These are phyloP conservation scores for Amyloporia xantha DNA, from an alignment of 768 basidiomycete species.

Conservation along the genomic window DNA sequence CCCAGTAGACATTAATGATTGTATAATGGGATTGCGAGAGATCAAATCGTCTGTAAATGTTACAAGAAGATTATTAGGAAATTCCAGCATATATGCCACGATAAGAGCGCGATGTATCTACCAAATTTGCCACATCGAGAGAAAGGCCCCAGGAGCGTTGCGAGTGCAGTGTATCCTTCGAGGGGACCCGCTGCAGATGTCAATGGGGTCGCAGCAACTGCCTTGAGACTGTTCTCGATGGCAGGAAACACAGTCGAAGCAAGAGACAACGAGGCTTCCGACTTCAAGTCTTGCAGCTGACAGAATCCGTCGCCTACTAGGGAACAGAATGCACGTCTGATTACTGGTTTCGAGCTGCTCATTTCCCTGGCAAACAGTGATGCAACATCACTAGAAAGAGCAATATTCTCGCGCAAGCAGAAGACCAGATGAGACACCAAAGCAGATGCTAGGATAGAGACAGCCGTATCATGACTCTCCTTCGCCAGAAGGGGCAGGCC, in stretches of 20 bases:
- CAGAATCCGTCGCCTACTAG: constrained; percentile 59
- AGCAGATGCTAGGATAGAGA: constrained; percentile 44
- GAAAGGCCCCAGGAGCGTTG: constrained; percentile 61
- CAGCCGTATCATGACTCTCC: constrained; percentile 71
- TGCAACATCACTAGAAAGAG: constrained; percentile 38
- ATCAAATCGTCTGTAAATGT: constrained; percentile 38
- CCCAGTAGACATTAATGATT: constrained; percentile 38
- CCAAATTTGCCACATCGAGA: constrained; percentile 44
- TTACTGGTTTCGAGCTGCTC: constrained; percentile 54
- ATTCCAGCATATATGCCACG: neutral
- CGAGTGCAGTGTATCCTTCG: constrained; percentile 77
- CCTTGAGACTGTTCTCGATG: constrained; percentile 67
- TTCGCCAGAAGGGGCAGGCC: constrained; percentile 49
- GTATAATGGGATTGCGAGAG: constrained; percentile 40
- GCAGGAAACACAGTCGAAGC: constrained; percentile 48
- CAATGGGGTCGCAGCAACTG: constrained; percentile 52
- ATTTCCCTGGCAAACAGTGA: constrained; percentile 66
- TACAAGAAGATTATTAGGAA: constrained; percentile 9
- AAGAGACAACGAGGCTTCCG: constrained; percentile 43
- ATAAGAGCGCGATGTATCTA: constrained; percentile 28
- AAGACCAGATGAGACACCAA: constrained; percentile 55
- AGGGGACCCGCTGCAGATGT: constrained; percentile 58
- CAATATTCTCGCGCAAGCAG: constrained; percentile 36
- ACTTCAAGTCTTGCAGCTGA: constrained; percentile 32
- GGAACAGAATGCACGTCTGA: constrained; percentile 55